phyloP scores from a whole-genome alignment of 352 stramenopile genomes.

The Thalassiosira mediterranea region DNA sequence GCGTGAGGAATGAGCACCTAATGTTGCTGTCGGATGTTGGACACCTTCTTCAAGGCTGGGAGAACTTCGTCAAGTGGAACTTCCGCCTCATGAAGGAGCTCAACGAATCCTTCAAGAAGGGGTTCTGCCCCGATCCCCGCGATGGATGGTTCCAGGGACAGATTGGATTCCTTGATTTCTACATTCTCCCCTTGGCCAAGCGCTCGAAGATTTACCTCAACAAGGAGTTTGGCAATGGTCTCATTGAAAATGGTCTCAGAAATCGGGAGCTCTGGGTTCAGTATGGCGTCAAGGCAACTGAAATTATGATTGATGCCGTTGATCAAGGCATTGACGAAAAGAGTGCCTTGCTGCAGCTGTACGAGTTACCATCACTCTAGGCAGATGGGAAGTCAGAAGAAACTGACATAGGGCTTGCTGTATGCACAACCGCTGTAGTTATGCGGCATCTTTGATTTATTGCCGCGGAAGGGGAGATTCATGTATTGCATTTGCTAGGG shows the following conservation, averaged over 20 bases:
- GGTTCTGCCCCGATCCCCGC: constrained; percentile 21
- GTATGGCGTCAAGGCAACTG: constrained; percentile 4
- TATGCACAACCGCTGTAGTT: too few relatives aligned
- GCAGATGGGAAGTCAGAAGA: too few relatives aligned
- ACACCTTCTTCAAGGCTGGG: constrained; percentile 66
- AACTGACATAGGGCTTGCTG: too few relatives aligned
- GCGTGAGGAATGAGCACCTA: constrained; percentile 55
- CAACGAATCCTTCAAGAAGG: constrained; percentile 13
- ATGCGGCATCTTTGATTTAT: too few relatives aligned
- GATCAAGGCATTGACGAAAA: constrained; percentile 3
- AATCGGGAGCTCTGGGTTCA: constrained; percentile 3
- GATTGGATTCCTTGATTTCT: constrained; percentile 51
- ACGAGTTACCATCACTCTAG: constrained; percentile 1
- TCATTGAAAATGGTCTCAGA: constrained; percentile 1
- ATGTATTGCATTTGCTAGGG: too few relatives aligned
- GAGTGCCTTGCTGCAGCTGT: neutral
- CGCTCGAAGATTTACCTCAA: constrained; percentile 9
- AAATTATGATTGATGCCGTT: neutral
- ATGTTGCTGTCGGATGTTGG: constrained; percentile 63
- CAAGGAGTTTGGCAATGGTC: neutral
- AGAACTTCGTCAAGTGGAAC: constrained; percentile 69
- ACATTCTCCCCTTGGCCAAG: constrained; percentile 54
- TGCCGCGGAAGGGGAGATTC: too few relatives aligned
- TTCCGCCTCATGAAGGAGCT: constrained; percentile 41
- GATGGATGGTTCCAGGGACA: constrained; percentile 44